A percentile compares a stretch with the other conserved stretches of the same genome.
These are phyloP conservation scores for Brassica balearica DNA, from an alignment of 441 rosid genomes.

Conservation along the genomic window DNA sequence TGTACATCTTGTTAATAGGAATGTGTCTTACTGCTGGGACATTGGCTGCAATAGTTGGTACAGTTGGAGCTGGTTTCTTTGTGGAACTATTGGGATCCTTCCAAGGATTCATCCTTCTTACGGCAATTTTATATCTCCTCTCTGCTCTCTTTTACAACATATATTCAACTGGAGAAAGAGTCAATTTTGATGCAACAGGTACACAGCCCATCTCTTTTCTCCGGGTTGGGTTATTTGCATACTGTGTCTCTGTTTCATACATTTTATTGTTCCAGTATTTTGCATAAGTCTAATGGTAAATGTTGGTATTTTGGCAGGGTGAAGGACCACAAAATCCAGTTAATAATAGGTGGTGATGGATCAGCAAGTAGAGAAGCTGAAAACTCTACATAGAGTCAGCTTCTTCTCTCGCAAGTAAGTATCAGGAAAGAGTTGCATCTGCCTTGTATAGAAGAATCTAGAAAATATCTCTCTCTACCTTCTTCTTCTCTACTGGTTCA, in stretches of 20 bases:
- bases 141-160: constrained; percentile 76
- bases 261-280: neutral
- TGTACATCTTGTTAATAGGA: constrained; percentile 52
- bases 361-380: constrained; percentile 28
- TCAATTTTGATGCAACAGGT: constrained; percentile 71
- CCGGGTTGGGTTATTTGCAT: neutral
- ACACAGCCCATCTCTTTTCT: neutral
- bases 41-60: constrained; percentile 88
- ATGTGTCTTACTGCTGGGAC: constrained; percentile 88
- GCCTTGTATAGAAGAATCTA: constrained; percentile 29
- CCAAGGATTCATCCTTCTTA: constrained; percentile 85
- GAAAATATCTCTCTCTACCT: constrained; percentile 14
- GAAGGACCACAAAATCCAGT: constrained; percentile 27
- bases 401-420: constrained; percentile 29
- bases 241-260: neutral
- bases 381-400: constrained; percentile 2
- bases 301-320: constrained; percentile 20
- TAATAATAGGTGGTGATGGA: constrained; percentile 16
- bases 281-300: constrained; percentile 11
- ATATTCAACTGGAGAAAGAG: constrained; percentile 87
- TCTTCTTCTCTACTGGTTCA: neutral
- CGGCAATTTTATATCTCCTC: constrained; percentile 68
- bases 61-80: constrained; percentile 95
- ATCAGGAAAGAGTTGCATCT: constrained; percentile 17
- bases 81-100: constrained; percentile 89